phyloP scores from a whole-genome alignment of 768 basidiomycete species.

The Suillus brevipes region DNA sequence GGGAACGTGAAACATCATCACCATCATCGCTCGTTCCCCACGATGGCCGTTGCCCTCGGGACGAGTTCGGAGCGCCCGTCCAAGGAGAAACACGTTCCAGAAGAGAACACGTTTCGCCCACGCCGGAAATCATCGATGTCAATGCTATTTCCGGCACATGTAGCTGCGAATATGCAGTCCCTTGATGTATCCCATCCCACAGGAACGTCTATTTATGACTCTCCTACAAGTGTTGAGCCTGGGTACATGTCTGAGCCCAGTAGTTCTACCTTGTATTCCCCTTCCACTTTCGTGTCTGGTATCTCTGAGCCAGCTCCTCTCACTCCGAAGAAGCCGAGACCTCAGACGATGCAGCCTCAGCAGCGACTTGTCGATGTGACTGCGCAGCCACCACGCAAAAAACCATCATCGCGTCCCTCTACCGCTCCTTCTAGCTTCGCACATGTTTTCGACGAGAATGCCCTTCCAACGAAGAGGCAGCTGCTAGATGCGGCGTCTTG shows the following conservation, averaged over 20 bases:
- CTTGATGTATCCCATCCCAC: slow-evolving; percentile 31
- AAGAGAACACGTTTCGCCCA: slow-evolving; percentile 36
- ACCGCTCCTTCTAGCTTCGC: slow-evolving; percentile 16
- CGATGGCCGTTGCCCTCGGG: slow-evolving; percentile 10
- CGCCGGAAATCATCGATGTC: slow-evolving; percentile 36
- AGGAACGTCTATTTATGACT: slow-evolving; percentile 27
- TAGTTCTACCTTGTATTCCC: slow-evolving; percentile 19
- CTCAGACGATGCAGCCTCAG: slow-evolving; percentile 24
- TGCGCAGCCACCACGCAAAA: slow-evolving; percentile 4
- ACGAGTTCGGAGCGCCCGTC: slow-evolving; percentile 20
- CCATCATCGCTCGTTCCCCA: slow-evolving; percentile 26
- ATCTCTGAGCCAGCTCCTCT: slow-evolving; percentile 11
- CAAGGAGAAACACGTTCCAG: slow-evolving; percentile 26
- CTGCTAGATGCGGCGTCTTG: slow-evolving; percentile 62
- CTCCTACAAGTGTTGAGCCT: slow-evolving; percentile 31
- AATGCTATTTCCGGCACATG: slow-evolving; percentile 32
- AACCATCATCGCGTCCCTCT: slow-evolving; percentile 18
- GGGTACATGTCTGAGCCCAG: slow-evolving; percentile 15
- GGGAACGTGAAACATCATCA: slow-evolving; percentile 24
- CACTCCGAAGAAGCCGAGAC: slow-evolving; percentile 15
- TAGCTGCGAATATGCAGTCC: slow-evolving; percentile 29
- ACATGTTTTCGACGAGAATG: slow-evolving; percentile 42
- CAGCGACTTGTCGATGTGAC: slow-evolving; percentile 8
- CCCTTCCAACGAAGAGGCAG: slow-evolving; percentile 53
- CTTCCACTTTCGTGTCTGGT: slow-evolving; percentile 6